Percentiles rank a stretch among this genome's conserved stretches.
Evolutionary conservation across 2,329 filamentous ascomycete genomes (phyloP).

Genomic region (Colletotrichum tofieldiae): DNA sequence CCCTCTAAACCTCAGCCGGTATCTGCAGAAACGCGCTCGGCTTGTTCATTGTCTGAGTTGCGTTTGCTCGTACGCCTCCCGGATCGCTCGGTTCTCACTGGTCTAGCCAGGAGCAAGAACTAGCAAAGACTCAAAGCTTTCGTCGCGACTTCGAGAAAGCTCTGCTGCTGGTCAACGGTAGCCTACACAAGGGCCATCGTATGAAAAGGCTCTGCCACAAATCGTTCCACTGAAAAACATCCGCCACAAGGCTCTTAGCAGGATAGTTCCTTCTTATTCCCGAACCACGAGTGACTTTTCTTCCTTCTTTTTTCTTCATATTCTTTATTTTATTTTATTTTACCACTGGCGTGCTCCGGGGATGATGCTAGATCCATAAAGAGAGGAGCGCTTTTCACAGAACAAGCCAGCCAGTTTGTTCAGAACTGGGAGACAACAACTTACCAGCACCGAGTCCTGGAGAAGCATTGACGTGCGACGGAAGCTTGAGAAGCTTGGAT

Average conservation of each 20-base stretch:
- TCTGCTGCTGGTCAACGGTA: background rate
- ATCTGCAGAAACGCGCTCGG: background rate
- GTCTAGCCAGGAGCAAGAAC: background rate
- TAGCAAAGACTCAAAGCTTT: background rate
- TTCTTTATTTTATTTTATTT: too few species aligned
- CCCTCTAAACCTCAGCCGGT: background rate
- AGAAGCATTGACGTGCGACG: background rate
- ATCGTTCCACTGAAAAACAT: background rate
- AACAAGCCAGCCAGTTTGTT: background rate
- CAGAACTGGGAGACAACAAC: background rate
- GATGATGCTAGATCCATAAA: background rate
- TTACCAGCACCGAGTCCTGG: background rate
- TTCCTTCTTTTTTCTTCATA: too few species aligned
- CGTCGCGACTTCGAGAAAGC: background rate
- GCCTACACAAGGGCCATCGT: too few species aligned
- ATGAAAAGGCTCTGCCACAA: background rate
- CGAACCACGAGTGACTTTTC: too few species aligned
- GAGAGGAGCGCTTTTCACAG: background rate
- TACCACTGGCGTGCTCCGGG: too few species aligned
- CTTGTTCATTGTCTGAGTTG: background rate
- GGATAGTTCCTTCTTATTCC: background rate
- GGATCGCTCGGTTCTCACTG: background rate
- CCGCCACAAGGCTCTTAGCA: background rate
- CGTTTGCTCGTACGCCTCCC: background rate
- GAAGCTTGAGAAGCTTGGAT: background rate